Conservation (phyloP, 257 asterid species). For the Nicotiana otophora region DNA sequence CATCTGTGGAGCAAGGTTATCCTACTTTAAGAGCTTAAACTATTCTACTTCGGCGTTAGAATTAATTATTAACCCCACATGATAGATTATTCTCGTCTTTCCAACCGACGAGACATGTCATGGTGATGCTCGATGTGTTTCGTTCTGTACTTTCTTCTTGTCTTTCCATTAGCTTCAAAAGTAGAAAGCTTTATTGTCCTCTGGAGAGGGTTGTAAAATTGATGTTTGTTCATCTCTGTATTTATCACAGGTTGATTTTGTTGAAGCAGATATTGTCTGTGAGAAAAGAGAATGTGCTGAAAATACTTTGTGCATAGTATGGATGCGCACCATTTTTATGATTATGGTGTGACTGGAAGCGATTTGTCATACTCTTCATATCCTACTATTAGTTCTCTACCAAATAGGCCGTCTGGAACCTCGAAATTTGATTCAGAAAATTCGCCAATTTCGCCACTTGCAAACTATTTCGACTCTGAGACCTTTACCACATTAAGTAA, state of each 20-base stretch:
- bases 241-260: conserved; percentile 1
- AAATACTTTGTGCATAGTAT: conserved; percentile 17
- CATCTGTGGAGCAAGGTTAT: neutral
- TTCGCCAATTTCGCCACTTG: conserved; percentile 73
- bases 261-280: neutral
- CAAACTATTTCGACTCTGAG: conserved; percentile 43
- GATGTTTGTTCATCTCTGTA: neutral
- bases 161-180: neutral
- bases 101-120: neutral
- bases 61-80: neutral
- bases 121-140: neutral
- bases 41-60: neutral
- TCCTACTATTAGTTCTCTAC: conserved; percentile 41
- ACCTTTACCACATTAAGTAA: conserved; percentile 28
- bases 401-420: conserved; percentile 35
- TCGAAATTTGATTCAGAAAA: conserved; percentile 45
- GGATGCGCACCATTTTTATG: conserved; percentile 27
- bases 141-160: neutral
- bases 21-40: neutral
- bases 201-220: neutral
- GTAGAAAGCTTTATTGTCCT: neutral
- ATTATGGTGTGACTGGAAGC: conserved; percentile 18
- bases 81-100: neutral
- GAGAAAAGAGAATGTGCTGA: neutral
- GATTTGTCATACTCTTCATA: conserved; percentile 31